Evolutionary conservation across 805 yeast genomes (phyloP).

Genomic region (Saturnispora galanensis): DNA sequence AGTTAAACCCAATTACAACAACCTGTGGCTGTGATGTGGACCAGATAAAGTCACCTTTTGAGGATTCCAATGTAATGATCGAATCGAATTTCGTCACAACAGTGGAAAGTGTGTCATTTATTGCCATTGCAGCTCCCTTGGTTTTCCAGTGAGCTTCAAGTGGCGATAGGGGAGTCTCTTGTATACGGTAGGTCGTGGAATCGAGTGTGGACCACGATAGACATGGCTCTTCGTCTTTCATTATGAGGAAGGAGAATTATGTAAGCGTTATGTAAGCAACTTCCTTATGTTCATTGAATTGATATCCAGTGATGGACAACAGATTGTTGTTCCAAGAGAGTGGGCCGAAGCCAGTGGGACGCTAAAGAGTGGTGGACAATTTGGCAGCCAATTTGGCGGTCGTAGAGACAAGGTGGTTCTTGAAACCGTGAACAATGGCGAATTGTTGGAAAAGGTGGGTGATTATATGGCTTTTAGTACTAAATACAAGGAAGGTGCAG

Average conservation of each 20-base stretch:
- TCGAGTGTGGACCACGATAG: conserved; percentile 2
- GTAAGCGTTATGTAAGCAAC: too few species aligned
- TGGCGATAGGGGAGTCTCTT: not conserved
- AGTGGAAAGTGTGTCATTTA: too few species aligned
- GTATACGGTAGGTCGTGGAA: not conserved
- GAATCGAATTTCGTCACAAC: too few species aligned
- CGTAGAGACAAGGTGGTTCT: not conserved
- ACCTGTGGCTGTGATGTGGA: conserved; percentile 37
- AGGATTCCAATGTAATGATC: too few species aligned
- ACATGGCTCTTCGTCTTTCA: too few species aligned
- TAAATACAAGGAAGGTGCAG: conserved; percentile 54
- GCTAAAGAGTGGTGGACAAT: conserved; percentile 42
- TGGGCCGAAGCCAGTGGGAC: conserved; percentile 72
- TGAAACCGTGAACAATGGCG: not conserved
- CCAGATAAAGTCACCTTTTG: too few species aligned
- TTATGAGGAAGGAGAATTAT: too few species aligned
- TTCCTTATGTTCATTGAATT: too few species aligned
- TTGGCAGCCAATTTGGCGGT: conserved; percentile 48
- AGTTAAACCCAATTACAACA: conserved; percentile 23
- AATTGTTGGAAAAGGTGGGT: conserved; percentile 55
- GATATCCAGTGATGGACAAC: conserved; percentile 63
- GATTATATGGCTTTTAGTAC: conserved; percentile 75
- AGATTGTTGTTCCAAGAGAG: conserved; percentile 52
- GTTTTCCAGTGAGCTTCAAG: too few species aligned
- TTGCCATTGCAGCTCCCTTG: too few species aligned